Conservation (phyloP, 1,284 basidiomycete species). For the Tylopilus orsonianus region DNA sequence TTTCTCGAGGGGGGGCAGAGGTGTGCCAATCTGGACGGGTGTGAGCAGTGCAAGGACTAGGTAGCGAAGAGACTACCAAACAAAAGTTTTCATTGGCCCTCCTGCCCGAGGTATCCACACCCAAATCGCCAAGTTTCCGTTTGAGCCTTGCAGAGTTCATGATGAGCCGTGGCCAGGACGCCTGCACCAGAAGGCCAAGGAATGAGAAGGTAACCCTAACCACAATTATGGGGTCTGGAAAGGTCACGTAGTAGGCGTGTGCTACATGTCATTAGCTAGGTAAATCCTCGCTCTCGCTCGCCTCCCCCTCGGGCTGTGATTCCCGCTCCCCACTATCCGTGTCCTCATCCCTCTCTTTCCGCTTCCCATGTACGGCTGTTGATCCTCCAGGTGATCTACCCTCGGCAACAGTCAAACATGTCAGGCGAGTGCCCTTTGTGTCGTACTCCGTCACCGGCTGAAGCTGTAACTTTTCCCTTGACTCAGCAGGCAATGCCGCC, state of each 20-base stretch:
- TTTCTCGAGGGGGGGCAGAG: slow-evolving; percentile 85
- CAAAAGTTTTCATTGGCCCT: slow-evolving; percentile 88
- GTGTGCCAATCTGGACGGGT: slow-evolving; percentile 77
- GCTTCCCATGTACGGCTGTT: slow-evolving; percentile 34
- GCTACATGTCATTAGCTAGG: too few relatives aligned
- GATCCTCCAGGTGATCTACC: slow-evolving; percentile 22
- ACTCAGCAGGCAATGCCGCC: slow-evolving; percentile 40
- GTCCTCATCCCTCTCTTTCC: slow-evolving; percentile 37
- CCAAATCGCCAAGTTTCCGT: slow-evolving; percentile 79
- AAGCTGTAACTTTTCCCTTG: slow-evolving; percentile 40
- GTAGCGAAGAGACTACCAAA: slow-evolving; percentile 49
- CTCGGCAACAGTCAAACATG: slow-evolving; percentile 74
- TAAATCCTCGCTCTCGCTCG: slow-evolving; percentile 21
- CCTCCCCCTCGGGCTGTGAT: slow-evolving; percentile 23
- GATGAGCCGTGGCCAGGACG: not conserved
- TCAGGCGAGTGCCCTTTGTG: slow-evolving; percentile 81
- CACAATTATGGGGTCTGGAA: slow-evolving; percentile 14
- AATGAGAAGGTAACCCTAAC: slow-evolving; percentile 19
- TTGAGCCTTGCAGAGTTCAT: slow-evolving; percentile 63
- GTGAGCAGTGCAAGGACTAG: slow-evolving; percentile 5
- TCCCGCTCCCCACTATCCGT: slow-evolving; percentile 32
- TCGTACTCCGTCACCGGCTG: slow-evolving; percentile 69
- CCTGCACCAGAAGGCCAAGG: not conserved
- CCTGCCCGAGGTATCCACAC: slow-evolving; percentile 65
- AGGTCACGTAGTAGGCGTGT: not conserved